Conservation (phyloP, 1,139 yeast species). For the Pichia sp. region DNA sequence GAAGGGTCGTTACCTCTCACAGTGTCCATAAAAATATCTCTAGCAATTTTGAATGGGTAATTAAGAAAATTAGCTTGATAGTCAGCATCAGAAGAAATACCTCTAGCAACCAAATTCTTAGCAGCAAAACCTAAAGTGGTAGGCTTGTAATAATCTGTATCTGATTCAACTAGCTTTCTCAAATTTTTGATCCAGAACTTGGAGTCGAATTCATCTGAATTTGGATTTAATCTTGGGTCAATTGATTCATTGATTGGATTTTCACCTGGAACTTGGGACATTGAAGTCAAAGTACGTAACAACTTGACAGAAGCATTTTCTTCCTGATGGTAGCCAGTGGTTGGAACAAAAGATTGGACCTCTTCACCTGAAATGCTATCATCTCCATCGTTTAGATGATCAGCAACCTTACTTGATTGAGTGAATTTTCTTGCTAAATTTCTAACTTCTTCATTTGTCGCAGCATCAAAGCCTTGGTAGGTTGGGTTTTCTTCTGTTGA, state of each 20-base stretch:
- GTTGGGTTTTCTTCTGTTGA: conserved; percentile 8
- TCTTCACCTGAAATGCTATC: background rate
- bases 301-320: conserved; percentile 13
- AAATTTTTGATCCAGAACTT: conserved; percentile 70
- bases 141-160: conserved; percentile 59
- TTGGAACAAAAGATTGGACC: background rate
- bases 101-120: conserved; percentile 63
- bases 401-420: conserved; percentile 12
- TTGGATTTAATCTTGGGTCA: conserved; percentile 50
- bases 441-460: conserved; percentile 35
- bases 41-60: conserved; percentile 23
- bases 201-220: conserved; percentile 49
- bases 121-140: conserved; percentile 63
- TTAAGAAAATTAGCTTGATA: conserved; percentile 73
- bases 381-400: conserved; percentile 3
- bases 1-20: conserved; percentile 16
- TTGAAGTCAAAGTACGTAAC: conserved; percentile 36
- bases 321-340: conserved; percentile 3
- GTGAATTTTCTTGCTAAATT: conserved; percentile 56
- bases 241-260: conserved; percentile 28
- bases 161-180: conserved; percentile 46
- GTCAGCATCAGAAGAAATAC: conserved; percentile 72
- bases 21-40: conserved; percentile 15
- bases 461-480: conserved; percentile 35
- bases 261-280: conserved; percentile 49